Evolutionary conservation across 148 eudicot genomes (phyloP).

Genomic region (Diospyros kaki): DNA sequence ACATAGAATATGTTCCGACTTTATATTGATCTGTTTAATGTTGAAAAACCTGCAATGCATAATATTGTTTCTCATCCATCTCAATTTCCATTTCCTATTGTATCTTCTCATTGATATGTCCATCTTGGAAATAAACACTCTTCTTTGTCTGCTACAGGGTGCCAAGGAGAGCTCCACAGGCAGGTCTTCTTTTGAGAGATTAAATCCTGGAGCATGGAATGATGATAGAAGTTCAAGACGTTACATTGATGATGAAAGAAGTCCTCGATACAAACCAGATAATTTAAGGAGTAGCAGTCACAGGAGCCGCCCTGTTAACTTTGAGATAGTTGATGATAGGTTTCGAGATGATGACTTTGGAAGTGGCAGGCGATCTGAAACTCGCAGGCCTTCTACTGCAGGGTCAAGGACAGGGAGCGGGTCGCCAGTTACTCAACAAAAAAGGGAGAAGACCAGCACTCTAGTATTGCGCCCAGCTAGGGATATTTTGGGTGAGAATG

Average conservation of each 20-base stretch:
- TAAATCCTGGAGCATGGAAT: slow-evolving; percentile 21
- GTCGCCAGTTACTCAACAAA: slow-evolving; percentile 32
- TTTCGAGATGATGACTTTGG: slow-evolving; percentile 45
- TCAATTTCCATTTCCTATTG: not conserved
- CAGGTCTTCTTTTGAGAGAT: slow-evolving; percentile 20
- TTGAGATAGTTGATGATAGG: slow-evolving; percentile 50
- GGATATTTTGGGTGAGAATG: slow-evolving; percentile 52
- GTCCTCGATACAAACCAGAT: slow-evolving; percentile 31
- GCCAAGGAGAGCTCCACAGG: slow-evolving; percentile 2
- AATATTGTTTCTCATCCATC: not conserved
- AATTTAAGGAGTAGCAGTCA: slow-evolving; percentile 24
- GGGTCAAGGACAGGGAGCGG: slow-evolving; percentile 34
- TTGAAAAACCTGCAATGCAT: not conserved
- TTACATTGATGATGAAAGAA: slow-evolving; percentile 30
- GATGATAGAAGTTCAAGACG: slow-evolving; percentile 29
- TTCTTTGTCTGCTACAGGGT: slow-evolving; percentile 3
- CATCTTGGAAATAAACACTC: not conserved
- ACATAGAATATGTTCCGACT: not conserved
- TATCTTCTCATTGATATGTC: not conserved
- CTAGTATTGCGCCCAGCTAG: slow-evolving; percentile 33
- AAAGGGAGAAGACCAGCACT: slow-evolving; percentile 12
- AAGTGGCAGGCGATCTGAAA: slow-evolving; percentile 41
- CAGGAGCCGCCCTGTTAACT: slow-evolving; percentile 32
- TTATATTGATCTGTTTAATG: not conserved
- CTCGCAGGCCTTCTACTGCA: slow-evolving; percentile 36